These are phyloP conservation scores for Aspergillus sergii DNA, from an alignment of 2,329 filamentous ascomycete species.

Conservation along the genomic window DNA sequence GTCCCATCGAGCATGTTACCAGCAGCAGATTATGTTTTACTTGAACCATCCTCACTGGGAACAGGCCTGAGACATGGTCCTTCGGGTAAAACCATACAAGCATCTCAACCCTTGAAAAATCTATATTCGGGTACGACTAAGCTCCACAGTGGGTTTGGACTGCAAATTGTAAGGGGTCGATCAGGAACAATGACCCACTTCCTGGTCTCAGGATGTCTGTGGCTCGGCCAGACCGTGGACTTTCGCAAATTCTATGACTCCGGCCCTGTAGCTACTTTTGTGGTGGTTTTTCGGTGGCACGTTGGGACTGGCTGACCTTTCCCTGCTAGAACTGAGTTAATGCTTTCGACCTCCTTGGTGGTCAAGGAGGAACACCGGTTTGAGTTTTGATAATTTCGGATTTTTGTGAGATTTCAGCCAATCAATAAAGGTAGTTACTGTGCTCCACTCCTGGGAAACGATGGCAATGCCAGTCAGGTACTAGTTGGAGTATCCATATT, in stretches of 20 bases:
- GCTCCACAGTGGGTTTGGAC: neutral
- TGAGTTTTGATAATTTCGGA: too few relatives aligned
- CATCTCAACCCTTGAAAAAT: too few relatives aligned
- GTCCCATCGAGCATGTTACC: neutral
- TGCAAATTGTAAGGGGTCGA: neutral
- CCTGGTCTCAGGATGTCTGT: neutral
- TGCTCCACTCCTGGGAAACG: too few relatives aligned
- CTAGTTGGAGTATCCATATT: neutral
- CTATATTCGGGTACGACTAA: neutral
- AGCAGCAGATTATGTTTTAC: neutral
- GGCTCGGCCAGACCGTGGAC: neutral
- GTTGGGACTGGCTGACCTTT: neutral
- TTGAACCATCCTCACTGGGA: neutral
- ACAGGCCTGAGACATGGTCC: neutral
- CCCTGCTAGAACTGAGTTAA: too few relatives aligned
- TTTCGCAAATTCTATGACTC: neutral
- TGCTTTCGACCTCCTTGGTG: too few relatives aligned
- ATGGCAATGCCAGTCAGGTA: too few relatives aligned
- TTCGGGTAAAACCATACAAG: neutral
- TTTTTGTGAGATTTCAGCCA: too few relatives aligned
- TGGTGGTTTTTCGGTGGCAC: neutral
- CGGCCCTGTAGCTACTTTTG: neutral
- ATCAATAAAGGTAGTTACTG: too few relatives aligned
- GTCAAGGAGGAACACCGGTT: fast-evolving
- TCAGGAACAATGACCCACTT: neutral